These are phyloP conservation scores for Quercus agrifolia DNA, from an alignment of 306 rosid species.

Conservation along the genomic window DNA sequence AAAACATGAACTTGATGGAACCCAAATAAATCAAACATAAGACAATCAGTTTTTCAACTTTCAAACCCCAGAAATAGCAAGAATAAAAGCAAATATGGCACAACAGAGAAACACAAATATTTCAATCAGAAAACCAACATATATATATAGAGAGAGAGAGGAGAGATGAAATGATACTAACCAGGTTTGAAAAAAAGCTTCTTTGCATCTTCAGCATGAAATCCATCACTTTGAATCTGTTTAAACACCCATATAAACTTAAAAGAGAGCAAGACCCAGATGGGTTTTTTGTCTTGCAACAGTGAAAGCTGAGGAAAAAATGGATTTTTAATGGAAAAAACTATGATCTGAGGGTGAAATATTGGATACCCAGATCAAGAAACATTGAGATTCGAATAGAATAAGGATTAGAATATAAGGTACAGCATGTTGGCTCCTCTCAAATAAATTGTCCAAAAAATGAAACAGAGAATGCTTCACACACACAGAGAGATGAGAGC, in stretches of 20 bases:
- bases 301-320: conserved; percentile 21
- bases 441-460: conserved; percentile 25
- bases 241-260: conserved; percentile 29
- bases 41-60: conserved; percentile 14
- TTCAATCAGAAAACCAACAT: conserved; percentile 18
- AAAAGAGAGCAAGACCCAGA: conserved; percentile 32
- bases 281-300: conserved; percentile 34
- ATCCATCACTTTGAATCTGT: conserved; percentile 41
- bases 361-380: conserved; percentile 38
- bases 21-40: conserved; percentile 6
- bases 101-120: conserved; percentile 7
- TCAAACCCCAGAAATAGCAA: conserved; percentile 26
- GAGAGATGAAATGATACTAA: conserved; percentile 29
- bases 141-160: not conserved
- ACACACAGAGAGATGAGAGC: conserved; percentile 26
- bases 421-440: conserved; percentile 14
- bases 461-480: conserved; percentile 29
- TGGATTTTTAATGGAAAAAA: conserved; percentile 12
- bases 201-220: conserved; percentile 33
- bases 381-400: conserved; percentile 39
- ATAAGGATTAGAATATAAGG: conserved; percentile 21
- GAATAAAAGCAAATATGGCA: conserved; percentile 10
- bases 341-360: conserved; percentile 39
- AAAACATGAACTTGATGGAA: conserved; percentile 24
- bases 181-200: conserved; percentile 37